Evolutionary conservation across 768 basidiomycete genomes (phyloP).

Genomic region (Cystobasidium ongulense): DNA sequence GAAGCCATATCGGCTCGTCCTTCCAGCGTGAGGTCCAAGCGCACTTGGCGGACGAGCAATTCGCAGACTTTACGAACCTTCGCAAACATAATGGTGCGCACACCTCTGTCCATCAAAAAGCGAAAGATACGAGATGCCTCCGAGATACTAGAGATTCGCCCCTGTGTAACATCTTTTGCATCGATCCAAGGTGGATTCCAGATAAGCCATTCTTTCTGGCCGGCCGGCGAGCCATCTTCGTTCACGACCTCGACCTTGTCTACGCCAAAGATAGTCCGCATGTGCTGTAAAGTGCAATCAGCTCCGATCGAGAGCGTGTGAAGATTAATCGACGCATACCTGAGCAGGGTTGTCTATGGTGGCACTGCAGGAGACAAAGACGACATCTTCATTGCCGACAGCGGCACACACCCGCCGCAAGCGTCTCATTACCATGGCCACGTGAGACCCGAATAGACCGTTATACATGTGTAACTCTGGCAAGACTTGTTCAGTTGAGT

Average conservation of each 20-base stretch:
- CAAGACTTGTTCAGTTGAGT: background rate
- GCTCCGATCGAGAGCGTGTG: background rate
- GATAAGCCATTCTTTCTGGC: slow-evolving; percentile 66
- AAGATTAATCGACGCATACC: slow-evolving; percentile 24
- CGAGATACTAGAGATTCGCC: slow-evolving; percentile 55
- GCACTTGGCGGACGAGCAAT: slow-evolving; percentile 64
- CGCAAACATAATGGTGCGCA: slow-evolving; percentile 79
- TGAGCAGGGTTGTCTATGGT: slow-evolving; percentile 66
- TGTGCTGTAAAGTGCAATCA: slow-evolving; percentile 50
- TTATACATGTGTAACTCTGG: slow-evolving; percentile 84
- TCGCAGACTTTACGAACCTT: slow-evolving; percentile 68
- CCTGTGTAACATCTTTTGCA: slow-evolving; percentile 52
- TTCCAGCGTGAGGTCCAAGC: slow-evolving; percentile 61
- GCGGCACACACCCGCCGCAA: slow-evolving; percentile 38
- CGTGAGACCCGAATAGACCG: slow-evolving; percentile 72
- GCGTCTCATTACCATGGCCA: slow-evolving; percentile 65
- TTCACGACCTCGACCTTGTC: slow-evolving; percentile 61
- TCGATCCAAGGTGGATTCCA: slow-evolving; percentile 66
- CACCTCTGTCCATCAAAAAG: slow-evolving; percentile 70
- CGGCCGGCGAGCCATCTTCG: slow-evolving; percentile 74
- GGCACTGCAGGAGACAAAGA: slow-evolving; percentile 77
- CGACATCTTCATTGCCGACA: slow-evolving; percentile 38
- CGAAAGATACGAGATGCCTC: slow-evolving; percentile 68
- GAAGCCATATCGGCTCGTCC: slow-evolving; percentile 68
- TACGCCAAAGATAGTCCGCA: slow-evolving; percentile 67